Evolutionary conservation across 1,139 yeast genomes (phyloP).

Genomic region (Keqinozyma sinolaborantium): DNA sequence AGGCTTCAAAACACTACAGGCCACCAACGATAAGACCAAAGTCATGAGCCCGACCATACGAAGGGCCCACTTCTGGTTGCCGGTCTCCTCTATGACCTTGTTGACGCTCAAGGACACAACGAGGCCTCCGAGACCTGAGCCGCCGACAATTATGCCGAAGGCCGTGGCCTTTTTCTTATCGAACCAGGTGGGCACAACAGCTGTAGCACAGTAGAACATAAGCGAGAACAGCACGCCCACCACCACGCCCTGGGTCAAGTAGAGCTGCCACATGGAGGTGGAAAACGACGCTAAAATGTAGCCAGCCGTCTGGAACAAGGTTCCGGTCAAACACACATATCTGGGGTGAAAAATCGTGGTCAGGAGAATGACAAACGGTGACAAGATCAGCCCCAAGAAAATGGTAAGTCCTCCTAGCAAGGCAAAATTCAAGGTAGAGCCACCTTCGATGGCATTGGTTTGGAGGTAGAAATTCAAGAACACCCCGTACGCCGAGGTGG

Average conservation of each 20-base stretch:
- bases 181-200: conserved; percentile 64
- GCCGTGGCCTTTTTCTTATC: conserved; percentile 54
- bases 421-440: conserved; percentile 59
- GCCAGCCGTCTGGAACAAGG: conserved; percentile 50
- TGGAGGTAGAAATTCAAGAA: conserved; percentile 54
- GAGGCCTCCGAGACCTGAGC: conserved; percentile 68
- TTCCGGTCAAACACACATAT: conserved; percentile 44
- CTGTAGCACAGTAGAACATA: conserved; percentile 56
- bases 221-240: conserved; percentile 61
- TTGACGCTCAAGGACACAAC: conserved; percentile 49
- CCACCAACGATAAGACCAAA: conserved; percentile 13
- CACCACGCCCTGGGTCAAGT: conserved; percentile 64
- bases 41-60: conserved; percentile 49
- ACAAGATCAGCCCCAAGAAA: conserved; percentile 52
- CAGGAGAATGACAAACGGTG: conserved; percentile 47
- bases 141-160: conserved; percentile 55
- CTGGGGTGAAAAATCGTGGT: conserved; percentile 32
- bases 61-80: conserved; percentile 65
- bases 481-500: conserved; percentile 68
- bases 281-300: conserved; percentile 65
- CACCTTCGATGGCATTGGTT: conserved; percentile 51
- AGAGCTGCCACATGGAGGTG: conserved; percentile 59
- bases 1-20: conserved; percentile 37
- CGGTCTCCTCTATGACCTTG: conserved; percentile 44
- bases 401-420: conserved; percentile 68